Evolutionary conservation across 2,329 filamentous ascomycete species (phyloP).

Genomic region (Diplodia corticola): DNA sequence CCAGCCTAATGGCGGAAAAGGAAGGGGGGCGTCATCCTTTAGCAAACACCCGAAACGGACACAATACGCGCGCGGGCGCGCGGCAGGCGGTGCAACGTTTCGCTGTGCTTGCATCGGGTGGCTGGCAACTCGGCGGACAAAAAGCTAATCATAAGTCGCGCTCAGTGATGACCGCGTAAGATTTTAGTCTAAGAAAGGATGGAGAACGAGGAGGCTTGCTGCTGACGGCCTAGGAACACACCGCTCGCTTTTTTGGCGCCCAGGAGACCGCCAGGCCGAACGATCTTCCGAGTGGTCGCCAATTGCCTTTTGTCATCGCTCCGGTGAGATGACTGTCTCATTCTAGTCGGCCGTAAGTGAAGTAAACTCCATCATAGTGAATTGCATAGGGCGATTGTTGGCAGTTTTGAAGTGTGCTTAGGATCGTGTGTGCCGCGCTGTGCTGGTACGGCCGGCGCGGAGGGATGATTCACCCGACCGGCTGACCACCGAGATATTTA

Average conservation of each 20-base stretch:
- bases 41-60: background rate
- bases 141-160: background rate
- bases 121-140: background rate
- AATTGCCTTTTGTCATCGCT: background rate
- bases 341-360: background rate
- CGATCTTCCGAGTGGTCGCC: background rate
- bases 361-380: background rate
- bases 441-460: background rate
- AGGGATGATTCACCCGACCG: background rate
- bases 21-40: background rate
- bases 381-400: background rate
- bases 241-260: background rate
- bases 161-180: background rate
- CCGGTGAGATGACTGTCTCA: background rate
- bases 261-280: background rate
- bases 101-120: background rate
- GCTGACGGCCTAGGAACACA: background rate
- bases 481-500: background rate
- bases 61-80: background rate
- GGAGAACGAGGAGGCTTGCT: background rate
- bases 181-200: background rate
- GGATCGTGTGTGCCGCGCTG: background rate
- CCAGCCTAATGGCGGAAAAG: background rate
- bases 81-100: background rate
- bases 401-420: background rate